These are phyloP conservation scores for Termitomyces sp. DNA, from an alignment of 1,284 basidiomycete genomes.

Conservation along the genomic window DNA sequence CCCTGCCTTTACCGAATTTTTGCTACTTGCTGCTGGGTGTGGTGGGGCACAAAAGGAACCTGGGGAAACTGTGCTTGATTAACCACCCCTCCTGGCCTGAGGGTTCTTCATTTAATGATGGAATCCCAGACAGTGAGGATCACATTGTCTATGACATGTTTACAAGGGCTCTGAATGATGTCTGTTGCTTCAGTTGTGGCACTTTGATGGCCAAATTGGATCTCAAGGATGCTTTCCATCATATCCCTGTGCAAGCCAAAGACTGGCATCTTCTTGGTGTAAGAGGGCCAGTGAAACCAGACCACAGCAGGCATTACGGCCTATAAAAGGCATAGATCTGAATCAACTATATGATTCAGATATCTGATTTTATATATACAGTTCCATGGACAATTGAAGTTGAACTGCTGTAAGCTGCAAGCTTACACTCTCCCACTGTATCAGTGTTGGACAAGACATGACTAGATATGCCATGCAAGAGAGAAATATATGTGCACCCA, in stretches of 20 bases:
- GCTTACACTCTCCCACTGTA: too few species aligned
- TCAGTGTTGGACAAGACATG: too few species aligned
- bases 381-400: too few species aligned
- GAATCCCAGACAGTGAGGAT: constrained; percentile 29
- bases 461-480: too few species aligned
- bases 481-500: too few species aligned
- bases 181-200: constrained; percentile 21
- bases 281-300: too few species aligned
- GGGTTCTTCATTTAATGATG: constrained; percentile 30
- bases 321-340: too few species aligned
- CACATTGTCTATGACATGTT: constrained; percentile 28
- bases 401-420: too few species aligned
- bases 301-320: too few species aligned
- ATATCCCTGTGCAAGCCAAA: constrained; percentile 27
- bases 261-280: constrained; percentile 31
- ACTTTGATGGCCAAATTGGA: constrained; percentile 32
- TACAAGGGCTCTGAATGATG: constrained; percentile 17
- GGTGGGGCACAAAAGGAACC: constrained; percentile 21
- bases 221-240: constrained; percentile 13
- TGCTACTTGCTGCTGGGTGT: constrained; percentile 25
- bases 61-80: constrained; percentile 25
- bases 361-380: too few species aligned
- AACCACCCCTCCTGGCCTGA: constrained; percentile 34
- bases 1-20: constrained; percentile 21
- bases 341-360: too few species aligned